phyloP scores from a whole-genome alignment of 1,284 basidiomycete genomes.

The Ceratobasidium sp. region DNA sequence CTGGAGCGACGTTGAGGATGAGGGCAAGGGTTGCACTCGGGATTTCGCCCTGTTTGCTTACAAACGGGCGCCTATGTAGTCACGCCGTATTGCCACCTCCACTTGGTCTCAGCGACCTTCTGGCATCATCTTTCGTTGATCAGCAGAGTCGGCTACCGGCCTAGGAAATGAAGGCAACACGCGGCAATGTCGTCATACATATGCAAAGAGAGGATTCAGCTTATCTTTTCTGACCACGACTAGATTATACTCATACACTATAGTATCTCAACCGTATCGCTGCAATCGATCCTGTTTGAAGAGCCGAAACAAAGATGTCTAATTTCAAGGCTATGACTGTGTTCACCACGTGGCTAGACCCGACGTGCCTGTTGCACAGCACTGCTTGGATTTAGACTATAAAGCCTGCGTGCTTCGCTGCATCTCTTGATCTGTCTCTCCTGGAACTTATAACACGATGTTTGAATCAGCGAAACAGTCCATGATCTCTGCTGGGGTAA shows the following conservation, averaged over 20 bases:
- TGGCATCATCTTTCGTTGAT: conserved; percentile 3
- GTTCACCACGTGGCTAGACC: conserved; percentile 8
- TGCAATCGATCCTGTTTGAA: conserved; percentile 5
- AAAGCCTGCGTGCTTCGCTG: conserved; percentile 6
- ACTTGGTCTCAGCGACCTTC: conserved; percentile 9
- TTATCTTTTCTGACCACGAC: not conserved
- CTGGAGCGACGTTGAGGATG: conserved; percentile 40
- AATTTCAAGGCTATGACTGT: not conserved
- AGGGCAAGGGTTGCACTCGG: conserved; percentile 41
- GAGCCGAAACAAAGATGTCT: not conserved
- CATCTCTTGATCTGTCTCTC: conserved; percentile 1
- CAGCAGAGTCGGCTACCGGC: not conserved
- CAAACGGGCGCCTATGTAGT: conserved; percentile 35
- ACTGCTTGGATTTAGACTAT: not conserved
- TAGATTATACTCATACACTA: not conserved
- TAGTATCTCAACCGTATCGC: not conserved
- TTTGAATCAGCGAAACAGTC: not conserved
- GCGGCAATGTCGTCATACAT: not conserved
- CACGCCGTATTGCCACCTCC: conserved; percentile 38
- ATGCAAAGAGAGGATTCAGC: not conserved
- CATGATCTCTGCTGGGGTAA: not conserved
- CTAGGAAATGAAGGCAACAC: not conserved
- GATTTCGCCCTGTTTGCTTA: conserved; percentile 32
- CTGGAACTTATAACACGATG: not conserved
- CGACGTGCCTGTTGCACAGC: not conserved